phyloP scores from a whole-genome alignment of 805 yeast genomes.

The Cyberlindnera mississippiensis region DNA sequence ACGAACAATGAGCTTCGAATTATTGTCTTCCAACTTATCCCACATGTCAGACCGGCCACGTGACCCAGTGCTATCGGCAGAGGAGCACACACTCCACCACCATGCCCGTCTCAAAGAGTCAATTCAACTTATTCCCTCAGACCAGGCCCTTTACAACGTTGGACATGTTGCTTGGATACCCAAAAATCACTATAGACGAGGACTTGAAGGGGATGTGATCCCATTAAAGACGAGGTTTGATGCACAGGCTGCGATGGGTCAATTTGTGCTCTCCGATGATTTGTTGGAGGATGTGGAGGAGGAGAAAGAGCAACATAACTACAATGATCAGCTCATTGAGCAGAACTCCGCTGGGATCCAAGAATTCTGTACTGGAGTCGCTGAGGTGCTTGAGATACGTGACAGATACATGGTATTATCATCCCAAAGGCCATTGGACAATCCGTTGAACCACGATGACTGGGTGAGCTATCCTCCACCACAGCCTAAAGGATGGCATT shows the following conservation, averaged over 20 bases:
- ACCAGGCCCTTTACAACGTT: slow-evolving; percentile 13
- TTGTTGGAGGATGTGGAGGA: no score
- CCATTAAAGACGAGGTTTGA: slow-evolving; percentile 23
- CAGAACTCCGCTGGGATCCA: slow-evolving; percentile 13
- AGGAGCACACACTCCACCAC: no score
- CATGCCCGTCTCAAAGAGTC: no score
- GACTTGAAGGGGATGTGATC: slow-evolving; percentile 24
- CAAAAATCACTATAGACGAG: slow-evolving; percentile 10
- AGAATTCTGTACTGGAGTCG: slow-evolving; percentile 16
- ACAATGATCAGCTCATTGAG: slow-evolving; percentile 13
- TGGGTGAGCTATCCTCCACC: slow-evolving; percentile 91
- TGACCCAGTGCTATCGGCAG: no score
- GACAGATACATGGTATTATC: slow-evolving; percentile 63
- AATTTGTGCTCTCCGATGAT: slow-evolving; percentile 11
- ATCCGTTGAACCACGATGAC: slow-evolving; percentile 60
- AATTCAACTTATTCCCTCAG: slow-evolving; percentile 15
- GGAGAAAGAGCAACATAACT: slow-evolving; percentile 1
- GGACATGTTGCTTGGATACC: slow-evolving; percentile 18
- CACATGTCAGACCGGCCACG: no score
- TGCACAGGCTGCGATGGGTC: slow-evolving; percentile 21
- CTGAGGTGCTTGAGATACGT: slow-evolving; percentile 44
- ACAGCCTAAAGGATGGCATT: slow-evolving; percentile 39
- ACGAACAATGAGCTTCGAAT: no score
- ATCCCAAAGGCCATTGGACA: slow-evolving; percentile 59
- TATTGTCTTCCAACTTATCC: no score